These are phyloP conservation scores for Boletus edulis DNA, from an alignment of 768 basidiomycete genomes.

Conservation along the genomic window DNA sequence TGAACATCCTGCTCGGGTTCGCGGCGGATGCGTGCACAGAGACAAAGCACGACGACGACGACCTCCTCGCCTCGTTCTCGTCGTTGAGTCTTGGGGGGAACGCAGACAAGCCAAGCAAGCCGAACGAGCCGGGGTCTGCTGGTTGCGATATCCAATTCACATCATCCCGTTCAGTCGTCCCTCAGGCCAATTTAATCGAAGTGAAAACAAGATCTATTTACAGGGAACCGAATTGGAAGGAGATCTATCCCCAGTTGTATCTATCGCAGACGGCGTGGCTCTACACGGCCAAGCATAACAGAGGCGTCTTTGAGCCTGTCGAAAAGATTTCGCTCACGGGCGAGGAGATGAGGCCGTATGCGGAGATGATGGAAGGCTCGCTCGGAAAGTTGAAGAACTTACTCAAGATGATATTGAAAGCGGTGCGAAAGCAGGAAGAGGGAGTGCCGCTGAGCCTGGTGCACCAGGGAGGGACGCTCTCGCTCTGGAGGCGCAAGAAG, in stretches of 20 bases:
- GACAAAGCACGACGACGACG: conserved; percentile 19
- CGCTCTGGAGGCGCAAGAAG: conserved; percentile 47
- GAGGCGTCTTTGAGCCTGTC: conserved; percentile 51
- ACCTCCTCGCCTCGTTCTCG: conserved; percentile 26
- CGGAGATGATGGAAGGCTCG: conserved; percentile 17
- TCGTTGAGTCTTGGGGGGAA: conserved; percentile 17
- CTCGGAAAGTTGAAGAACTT: conserved; percentile 27
- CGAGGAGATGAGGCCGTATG: conserved; percentile 21
- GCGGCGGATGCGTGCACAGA: conserved; percentile 47
- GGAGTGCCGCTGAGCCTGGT: conserved; percentile 56
- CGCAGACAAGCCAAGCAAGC: neutral
- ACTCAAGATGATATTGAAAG: conserved; percentile 40
- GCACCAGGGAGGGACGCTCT: conserved; percentile 40
- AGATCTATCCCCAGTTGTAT: conserved; percentile 63
- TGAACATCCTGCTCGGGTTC: conserved; percentile 58
- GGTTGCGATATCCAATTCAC: conserved; percentile 23
- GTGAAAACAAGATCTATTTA: conserved; percentile 30
- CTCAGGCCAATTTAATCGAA: conserved; percentile 37
- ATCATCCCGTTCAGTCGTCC: conserved; percentile 28
- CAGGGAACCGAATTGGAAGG: conserved; percentile 51
- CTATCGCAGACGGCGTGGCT: conserved; percentile 66
- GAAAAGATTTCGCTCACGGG: conserved; percentile 43
- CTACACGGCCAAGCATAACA: conserved; percentile 55
- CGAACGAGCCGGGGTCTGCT: neutral
- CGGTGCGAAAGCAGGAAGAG: conserved; percentile 52